A percentile compares a stretch with the other conserved stretches of the same genome.
Evolutionary conservation across 805 yeast species (phyloP).

Genomic region (Candida corydali): DNA sequence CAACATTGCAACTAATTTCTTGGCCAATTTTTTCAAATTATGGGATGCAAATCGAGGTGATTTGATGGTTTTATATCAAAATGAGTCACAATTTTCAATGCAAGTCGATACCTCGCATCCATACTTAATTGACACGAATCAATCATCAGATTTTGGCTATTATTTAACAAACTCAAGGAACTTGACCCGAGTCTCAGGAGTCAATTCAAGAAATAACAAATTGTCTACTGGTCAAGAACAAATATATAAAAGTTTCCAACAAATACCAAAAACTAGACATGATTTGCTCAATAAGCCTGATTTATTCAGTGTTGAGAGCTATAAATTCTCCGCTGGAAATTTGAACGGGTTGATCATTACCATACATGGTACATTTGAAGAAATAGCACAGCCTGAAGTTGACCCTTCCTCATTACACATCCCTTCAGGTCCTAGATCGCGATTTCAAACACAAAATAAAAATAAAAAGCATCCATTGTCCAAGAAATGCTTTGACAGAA

Average conservation of each 20-base stretch:
- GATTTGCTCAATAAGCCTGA: slow-evolving; percentile 58
- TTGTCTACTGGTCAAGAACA: slow-evolving; percentile 66
- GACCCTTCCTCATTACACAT: slow-evolving; percentile 11
- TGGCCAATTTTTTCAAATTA: slow-evolving; percentile 65
- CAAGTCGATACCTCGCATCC: slow-evolving; percentile 75
- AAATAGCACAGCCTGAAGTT: slow-evolving; percentile 53
- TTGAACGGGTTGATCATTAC: slow-evolving; percentile 74
- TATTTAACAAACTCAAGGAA: slow-evolving; percentile 77
- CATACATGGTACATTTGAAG: slow-evolving; percentile 83
- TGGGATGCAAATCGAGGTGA: slow-evolving; percentile 82
- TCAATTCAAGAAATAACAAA: slow-evolving; percentile 52
- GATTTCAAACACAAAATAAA: slow-evolving; percentile 19
- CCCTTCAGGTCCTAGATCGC: slow-evolving; percentile 13
- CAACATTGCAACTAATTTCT: slow-evolving; percentile 67
- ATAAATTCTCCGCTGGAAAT: slow-evolving; percentile 51
- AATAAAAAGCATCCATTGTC: slow-evolving; percentile 37
- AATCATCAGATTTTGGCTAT: slow-evolving; percentile 46
- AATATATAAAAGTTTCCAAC: slow-evolving; percentile 56
- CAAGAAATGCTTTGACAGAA: slow-evolving; percentile 80
- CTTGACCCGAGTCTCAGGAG: slow-evolving; percentile 55
- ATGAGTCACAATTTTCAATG: slow-evolving; percentile 79
- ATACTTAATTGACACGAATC: slow-evolving; percentile 19
- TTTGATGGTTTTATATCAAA: slow-evolving; percentile 69
- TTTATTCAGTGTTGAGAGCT: slow-evolving; percentile 71
- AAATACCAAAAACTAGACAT: slow-evolving; percentile 79